Percentiles rank a stretch among this genome's conserved stretches.
These are phyloP conservation scores for Blastomyces gilchristii DNA, from an alignment of 2,329 filamentous ascomycete genomes.

Conservation along the genomic window DNA sequence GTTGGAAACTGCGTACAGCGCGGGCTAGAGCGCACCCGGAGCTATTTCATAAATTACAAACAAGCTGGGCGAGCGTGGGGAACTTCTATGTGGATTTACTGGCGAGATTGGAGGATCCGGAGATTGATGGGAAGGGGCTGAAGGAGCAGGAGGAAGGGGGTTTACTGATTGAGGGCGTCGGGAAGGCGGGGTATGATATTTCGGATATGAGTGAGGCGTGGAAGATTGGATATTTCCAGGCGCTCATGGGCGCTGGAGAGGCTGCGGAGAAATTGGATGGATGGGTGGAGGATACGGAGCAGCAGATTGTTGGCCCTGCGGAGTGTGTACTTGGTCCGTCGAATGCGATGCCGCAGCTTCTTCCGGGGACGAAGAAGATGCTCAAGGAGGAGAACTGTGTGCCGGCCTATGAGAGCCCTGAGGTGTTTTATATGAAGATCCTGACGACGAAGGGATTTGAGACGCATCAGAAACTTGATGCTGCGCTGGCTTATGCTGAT, in stretches of 20 bases:
- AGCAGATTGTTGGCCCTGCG: slow-evolving; percentile 57
- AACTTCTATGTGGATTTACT: slow-evolving; percentile 52
- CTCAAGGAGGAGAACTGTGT: slow-evolving; percentile 68
- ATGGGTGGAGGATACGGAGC: slow-evolving; percentile 60
- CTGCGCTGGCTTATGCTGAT: slow-evolving; percentile 70
- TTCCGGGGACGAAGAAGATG: slow-evolving; percentile 41
- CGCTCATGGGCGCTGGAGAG: slow-evolving; percentile 64
- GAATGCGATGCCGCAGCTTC: slow-evolving; percentile 66
- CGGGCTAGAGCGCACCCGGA: slow-evolving; percentile 49
- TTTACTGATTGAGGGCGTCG: slow-evolving; percentile 45
- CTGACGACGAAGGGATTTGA: slow-evolving; percentile 71
- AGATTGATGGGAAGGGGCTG: slow-evolving; percentile 58
- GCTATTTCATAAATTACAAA: slow-evolving; percentile 42
- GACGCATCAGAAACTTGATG: slow-evolving; percentile 67
- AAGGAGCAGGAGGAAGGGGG: slow-evolving; percentile 46
- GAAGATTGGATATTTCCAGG: slow-evolving; percentile 75
- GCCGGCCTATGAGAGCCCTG: slow-evolving; percentile 57
- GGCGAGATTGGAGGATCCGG: slow-evolving; percentile 56
- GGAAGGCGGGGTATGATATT: slow-evolving; percentile 55
- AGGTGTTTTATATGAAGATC: slow-evolving; percentile 71
- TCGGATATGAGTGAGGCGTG: slow-evolving; percentile 69
- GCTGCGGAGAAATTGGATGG: slow-evolving; percentile 73
- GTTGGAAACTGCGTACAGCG: slow-evolving; percentile 57
- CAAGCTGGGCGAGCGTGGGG: slow-evolving; percentile 61
- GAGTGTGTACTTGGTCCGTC: slow-evolving; percentile 70